Base-by-base conservation (phyloP, 257 asterid species). In the Jacaranda mimosifolia region DNA sequence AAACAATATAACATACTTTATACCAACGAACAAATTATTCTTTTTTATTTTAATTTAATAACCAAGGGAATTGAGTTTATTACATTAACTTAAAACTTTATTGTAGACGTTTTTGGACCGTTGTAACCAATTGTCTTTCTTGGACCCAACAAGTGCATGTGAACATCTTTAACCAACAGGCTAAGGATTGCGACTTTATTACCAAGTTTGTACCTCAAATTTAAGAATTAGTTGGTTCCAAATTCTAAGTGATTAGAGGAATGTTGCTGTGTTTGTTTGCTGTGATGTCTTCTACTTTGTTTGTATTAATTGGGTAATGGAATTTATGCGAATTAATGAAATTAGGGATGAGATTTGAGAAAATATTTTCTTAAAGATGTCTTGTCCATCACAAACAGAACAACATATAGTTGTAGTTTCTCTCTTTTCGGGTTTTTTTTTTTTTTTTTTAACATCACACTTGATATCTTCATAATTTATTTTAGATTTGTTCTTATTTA, bases 91-190 rank as follows among this genome's bases (percentile, higher is more conserved):
- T 42, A 70, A 70, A 26, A 35, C 38, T 15, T 18, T 70, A 70
- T 43, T 46, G 36, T 7, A 35, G 38, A 17, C 63, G 39, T 12
- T 52, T 42, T 53, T 55, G 59, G 74, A 40, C 60, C 46, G 32
- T 42, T 55, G 26, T 42, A 56, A 56, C 57, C 51, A 75, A 55
- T 67, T 66, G 63, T 59, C 21, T 14, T 46, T 3, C 49, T 18
- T 21, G 53, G 15, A 40, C 64, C 62, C 70, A 19, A 12, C 73
- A 35, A 7, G 38, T 56, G 63, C 12, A 18, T 57, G 36, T 15
- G 17, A 12, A 17, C 17, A 6, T 17, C 4, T 17, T 15, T 15
- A 53, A 4, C 39, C 38, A 45, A 68, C 62, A 18, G n/a, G 72
- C 6, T 18, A 18, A 14, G n/a, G 39, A 63, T 63, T 13, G 72